phyloP scores from a whole-genome alignment of 305 asterid species.

The Ilex paraguariensis region DNA sequence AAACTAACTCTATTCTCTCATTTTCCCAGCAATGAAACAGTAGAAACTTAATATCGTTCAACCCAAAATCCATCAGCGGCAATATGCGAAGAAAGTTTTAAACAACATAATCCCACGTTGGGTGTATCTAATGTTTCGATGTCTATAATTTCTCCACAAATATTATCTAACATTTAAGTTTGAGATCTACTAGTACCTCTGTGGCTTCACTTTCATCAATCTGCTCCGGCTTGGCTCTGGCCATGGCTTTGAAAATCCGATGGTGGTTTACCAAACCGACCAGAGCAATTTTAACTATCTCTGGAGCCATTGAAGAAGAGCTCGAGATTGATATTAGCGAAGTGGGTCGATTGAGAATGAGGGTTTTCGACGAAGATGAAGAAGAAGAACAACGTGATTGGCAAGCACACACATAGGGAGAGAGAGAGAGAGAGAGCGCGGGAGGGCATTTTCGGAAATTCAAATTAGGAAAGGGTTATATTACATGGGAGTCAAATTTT shows the following conservation, averaged over 20 bases:
- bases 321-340: conserved; percentile 27
- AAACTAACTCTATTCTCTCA: no score
- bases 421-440: conserved; percentile 33
- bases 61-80: no score
- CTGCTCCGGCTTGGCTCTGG: conserved; percentile 5
- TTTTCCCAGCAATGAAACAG: no score
- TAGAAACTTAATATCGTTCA: no score
- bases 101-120: no score
- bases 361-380: conserved; percentile 8
- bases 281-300: conserved; percentile 6
- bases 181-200: conserved; percentile 4
- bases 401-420: no score
- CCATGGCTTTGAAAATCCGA: conserved; percentile 10
- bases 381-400: conserved; percentile 12
- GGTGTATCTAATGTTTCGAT: no score
- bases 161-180: no score
- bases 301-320: conserved; percentile 16
- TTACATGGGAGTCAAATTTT: no score
- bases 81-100: no score
- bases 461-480: no score
- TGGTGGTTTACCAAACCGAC: conserved; percentile 2
- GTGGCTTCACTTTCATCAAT: conserved; percentile 3
- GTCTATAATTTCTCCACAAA: no score
- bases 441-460: conserved; percentile 33
- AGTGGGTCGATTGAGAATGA: conserved; percentile 21